A percentile compares a stretch with the other conserved stretches of the same genome.
These are phyloP conservation scores for Calonectria fujianensis DNA, from an alignment of 2,329 filamentous ascomycete genomes.

Conservation along the genomic window DNA sequence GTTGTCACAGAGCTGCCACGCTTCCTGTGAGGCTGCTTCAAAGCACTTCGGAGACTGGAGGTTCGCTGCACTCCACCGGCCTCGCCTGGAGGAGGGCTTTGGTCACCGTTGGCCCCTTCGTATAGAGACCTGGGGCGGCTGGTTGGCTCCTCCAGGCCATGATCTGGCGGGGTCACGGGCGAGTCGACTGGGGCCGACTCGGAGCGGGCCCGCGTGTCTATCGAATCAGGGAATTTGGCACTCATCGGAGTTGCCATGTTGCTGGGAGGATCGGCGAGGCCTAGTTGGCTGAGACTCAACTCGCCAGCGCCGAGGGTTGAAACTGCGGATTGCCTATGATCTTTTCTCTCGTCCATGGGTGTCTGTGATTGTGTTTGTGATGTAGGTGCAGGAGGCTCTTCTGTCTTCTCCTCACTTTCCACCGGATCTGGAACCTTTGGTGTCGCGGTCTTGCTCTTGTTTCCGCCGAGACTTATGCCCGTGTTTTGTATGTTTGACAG, in stretches of 20 bases:
- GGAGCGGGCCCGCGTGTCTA: conserved; percentile 70
- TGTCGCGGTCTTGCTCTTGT: conserved; percentile 58
- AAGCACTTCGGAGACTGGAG: conserved; percentile 80
- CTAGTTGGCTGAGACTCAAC: conserved; percentile 90
- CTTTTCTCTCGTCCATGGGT: conserved; percentile 60
- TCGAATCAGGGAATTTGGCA: conserved; percentile 71
- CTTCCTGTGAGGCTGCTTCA: conserved; percentile 78
- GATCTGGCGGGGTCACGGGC: conserved; percentile 53
- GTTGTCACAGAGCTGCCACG: conserved; percentile 88
- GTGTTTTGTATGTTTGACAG: conserved; percentile 84
- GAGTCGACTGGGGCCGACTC: conserved; percentile 75
- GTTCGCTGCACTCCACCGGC: conserved; percentile 77
- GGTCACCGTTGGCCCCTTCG: conserved; percentile 72
- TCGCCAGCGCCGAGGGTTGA: conserved; percentile 93
- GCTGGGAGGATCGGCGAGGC: conserved; percentile 79
- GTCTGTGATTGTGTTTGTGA: conserved; percentile 57
- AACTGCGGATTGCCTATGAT: conserved; percentile 83
- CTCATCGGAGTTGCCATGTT: conserved; percentile 73
- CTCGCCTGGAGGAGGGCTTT: conserved; percentile 80
- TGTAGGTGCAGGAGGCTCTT: conserved; percentile 66
- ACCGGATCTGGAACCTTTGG: conserved; percentile 52
- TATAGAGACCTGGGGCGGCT: conserved; percentile 70
- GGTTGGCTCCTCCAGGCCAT: conserved; percentile 59
- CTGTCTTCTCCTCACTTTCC: conserved; percentile 54
- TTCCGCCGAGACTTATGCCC: conserved; percentile 71